Evolutionary conservation across 164 flowering plant genomes (phyloP).

Genomic region (Magnolia changhungtana): DNA sequence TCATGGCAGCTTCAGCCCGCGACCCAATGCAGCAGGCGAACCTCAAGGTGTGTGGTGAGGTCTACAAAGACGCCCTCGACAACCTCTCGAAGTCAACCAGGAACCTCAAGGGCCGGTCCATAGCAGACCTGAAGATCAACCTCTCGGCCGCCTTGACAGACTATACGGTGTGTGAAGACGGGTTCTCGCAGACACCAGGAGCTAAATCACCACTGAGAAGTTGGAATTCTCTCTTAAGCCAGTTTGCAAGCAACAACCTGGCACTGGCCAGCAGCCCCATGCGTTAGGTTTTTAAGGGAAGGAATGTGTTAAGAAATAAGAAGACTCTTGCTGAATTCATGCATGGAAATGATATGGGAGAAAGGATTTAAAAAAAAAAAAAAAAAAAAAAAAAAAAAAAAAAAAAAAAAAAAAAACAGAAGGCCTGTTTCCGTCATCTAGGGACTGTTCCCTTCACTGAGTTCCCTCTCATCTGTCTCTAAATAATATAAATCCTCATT

Average conservation of each 20-base stretch:
- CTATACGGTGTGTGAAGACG: constrained; percentile 2
- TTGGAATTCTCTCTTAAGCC: neutral
- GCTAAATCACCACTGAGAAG: neutral
- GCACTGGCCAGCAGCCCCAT: neutral
- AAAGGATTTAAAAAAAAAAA: too few relatives aligned
- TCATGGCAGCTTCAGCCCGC: neutral
- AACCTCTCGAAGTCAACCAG: neutral
- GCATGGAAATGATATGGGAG: too few relatives aligned
- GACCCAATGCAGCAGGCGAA: neutral
- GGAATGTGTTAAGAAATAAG: too few relatives aligned
- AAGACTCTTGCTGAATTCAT: too few relatives aligned
- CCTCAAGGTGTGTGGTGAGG: constrained; percentile 2
- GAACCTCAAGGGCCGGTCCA: constrained; percentile 3
- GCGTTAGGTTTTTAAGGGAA: neutral
- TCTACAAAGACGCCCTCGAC: constrained; percentile 8
- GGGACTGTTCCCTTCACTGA: too few relatives aligned
- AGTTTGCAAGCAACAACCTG: constrained; percentile 8
- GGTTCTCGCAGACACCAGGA: constrained; percentile 4
- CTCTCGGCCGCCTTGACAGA: constrained; percentile 24
- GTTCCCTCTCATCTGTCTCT: too few relatives aligned
- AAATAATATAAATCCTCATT: too few relatives aligned
- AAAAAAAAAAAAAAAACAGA: too few relatives aligned
- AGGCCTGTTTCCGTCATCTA: too few relatives aligned
- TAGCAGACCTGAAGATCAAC: constrained; percentile 15
- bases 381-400: too few relatives aligned